Percentiles rank a stretch among this genome's conserved stretches.
Evolutionary conservation across 495 filamentous ascomycete genomes (phyloP).

Genomic region (Terfezia boudieri): DNA sequence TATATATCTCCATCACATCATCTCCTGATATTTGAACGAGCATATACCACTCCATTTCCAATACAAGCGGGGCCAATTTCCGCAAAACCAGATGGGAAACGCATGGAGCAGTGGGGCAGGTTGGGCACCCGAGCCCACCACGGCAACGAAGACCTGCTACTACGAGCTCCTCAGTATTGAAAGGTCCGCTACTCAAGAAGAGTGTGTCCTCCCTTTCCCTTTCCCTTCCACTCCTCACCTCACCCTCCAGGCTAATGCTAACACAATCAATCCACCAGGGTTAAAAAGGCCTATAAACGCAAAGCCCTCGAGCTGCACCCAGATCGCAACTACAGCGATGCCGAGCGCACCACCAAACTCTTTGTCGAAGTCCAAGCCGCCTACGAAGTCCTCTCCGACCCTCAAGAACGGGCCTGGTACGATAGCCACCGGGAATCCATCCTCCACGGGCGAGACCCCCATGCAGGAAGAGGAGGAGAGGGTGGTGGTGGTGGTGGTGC

Average conservation of each 20-base stretch:
- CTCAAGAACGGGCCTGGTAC: slow-evolving; percentile 93
- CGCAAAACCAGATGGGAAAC: background rate
- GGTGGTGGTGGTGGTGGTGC: slow-evolving; percentile 1
- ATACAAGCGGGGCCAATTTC: no score
- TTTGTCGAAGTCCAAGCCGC: slow-evolving; percentile 87
- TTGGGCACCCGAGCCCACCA: background rate
- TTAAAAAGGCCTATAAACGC: slow-evolving; percentile 76
- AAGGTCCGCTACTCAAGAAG: slow-evolving; percentile 51
- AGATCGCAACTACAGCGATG: slow-evolving; percentile 77
- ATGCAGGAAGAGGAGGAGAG: slow-evolving; percentile 1
- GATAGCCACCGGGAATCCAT: slow-evolving; percentile 80
- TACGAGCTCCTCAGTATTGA: slow-evolving; percentile 70
- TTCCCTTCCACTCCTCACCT: background rate
- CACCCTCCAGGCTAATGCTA: background rate
- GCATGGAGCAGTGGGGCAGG: background rate
- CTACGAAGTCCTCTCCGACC: slow-evolving; percentile 85
- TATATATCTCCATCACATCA: no score
- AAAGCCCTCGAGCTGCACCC: slow-evolving; percentile 89
- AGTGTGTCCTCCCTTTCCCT: slow-evolving; percentile 28
- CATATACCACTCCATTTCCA: no score
- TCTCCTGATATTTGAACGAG: no score
- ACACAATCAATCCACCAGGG: slow-evolving; percentile 27
- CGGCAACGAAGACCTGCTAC: slow-evolving; percentile 51
- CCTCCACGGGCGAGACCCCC: slow-evolving; percentile 34
- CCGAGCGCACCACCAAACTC: slow-evolving; percentile 53